Percentiles rank a stretch among this genome's conserved stretches.
These are phyloP conservation scores for Pseudocercospora crystallina DNA, from an alignment of 2,329 filamentous ascomycete genomes.

Conservation along the genomic window DNA sequence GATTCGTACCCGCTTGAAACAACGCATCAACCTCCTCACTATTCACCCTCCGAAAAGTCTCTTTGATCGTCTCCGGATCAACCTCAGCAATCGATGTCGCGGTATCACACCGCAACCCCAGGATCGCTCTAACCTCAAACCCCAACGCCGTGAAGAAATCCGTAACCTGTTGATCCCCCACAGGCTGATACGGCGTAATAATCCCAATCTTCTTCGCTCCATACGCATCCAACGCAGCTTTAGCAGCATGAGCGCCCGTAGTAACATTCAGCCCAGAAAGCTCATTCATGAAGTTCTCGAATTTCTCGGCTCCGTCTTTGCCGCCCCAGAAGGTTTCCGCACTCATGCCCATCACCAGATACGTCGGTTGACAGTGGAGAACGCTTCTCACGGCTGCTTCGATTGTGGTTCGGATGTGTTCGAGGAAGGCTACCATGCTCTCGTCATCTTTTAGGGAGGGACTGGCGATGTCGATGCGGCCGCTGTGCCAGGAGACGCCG, in stretches of 20 bases:
- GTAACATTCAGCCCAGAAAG: slow-evolving; percentile 12
- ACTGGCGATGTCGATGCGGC: slow-evolving; percentile 13
- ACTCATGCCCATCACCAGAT: slow-evolving; percentile 16
- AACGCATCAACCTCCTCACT: slow-evolving; percentile 9
- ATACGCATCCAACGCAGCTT: slow-evolving; percentile 10
- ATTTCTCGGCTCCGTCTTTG: slow-evolving; percentile 8
- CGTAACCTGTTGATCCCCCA: slow-evolving; percentile 15
- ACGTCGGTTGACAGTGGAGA: slow-evolving; percentile 9
- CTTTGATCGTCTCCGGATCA: slow-evolving; percentile 10
- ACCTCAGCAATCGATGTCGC: slow-evolving; percentile 13
- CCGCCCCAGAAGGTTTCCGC: slow-evolving; percentile 18
- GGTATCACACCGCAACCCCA: slow-evolving; percentile 10
- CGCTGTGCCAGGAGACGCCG: slow-evolving; percentile 10
- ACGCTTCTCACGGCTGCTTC: slow-evolving; percentile 12
- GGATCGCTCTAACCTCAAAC: slow-evolving; percentile 7
- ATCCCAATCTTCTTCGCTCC: slow-evolving; percentile 15
- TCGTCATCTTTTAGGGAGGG: slow-evolving; percentile 11
- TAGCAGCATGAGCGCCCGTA: slow-evolving; percentile 14
- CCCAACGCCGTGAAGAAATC: slow-evolving; percentile 11
- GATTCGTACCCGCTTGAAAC: slow-evolving; percentile 14
- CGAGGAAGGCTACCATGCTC: slow-evolving; percentile 12
- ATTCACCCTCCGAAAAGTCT: slow-evolving; percentile 11
- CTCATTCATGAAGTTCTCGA: slow-evolving; percentile 13
- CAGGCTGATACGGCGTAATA: slow-evolving; percentile 13
- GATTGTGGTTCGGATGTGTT: slow-evolving; percentile 6